A percentile compares a stretch with the other conserved stretches of the same genome.
Conservation (phyloP, 176 grass and related monocot genomes). For the Bolboschoenus planiculmis region DNA sequence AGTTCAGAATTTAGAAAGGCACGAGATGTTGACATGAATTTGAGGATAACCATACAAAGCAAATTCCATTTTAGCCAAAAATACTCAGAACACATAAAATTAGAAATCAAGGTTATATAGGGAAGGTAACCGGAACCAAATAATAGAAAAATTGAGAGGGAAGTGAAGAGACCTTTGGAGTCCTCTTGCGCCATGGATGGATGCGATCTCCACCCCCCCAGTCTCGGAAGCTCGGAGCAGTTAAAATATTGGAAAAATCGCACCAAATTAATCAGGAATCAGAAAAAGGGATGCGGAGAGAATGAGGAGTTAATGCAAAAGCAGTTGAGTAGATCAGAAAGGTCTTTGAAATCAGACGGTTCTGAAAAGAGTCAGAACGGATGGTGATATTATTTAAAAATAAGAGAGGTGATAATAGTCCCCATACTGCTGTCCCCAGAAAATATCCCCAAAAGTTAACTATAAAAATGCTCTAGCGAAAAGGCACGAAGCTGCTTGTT, state of each 20-base stretch:
- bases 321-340: neutral
- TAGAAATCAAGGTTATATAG: neutral
- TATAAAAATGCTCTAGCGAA: too few species aligned
- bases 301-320: neutral
- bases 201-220: neutral
- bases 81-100: neutral
- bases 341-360: neutral
- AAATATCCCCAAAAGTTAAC: too few species aligned
- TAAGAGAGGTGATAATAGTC: too few species aligned
- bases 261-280: neutral
- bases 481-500: too few species aligned
- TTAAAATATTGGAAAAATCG: neutral
- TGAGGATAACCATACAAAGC: neutral
- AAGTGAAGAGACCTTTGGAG: constrained; percentile 11
- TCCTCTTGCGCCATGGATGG: neutral
- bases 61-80: neutral
- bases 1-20: neutral
- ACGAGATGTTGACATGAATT: neutral
- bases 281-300: too few species aligned
- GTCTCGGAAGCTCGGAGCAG: neutral
- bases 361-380: neutral
- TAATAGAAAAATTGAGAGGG: neutral
- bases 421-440: too few species aligned
- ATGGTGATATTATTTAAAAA: too few species aligned
- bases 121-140: neutral